Percentiles rank a stretch among this genome's conserved stretches.
These are phyloP conservation scores for Pichia insulana DNA, from an alignment of 805 yeast species.

Conservation along the genomic window DNA sequence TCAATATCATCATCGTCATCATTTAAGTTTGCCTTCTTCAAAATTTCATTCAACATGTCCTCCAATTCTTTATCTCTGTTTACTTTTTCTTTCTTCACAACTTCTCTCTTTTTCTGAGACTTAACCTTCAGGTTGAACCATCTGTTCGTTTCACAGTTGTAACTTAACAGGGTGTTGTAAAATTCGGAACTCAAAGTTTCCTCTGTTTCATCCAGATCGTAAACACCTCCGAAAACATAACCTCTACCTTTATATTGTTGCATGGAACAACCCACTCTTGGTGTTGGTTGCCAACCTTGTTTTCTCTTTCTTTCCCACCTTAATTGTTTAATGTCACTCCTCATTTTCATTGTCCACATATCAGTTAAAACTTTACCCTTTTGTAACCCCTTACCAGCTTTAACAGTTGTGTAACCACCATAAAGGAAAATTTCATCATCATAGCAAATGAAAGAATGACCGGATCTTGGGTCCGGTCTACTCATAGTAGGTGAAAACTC, in stretches of 20 bases:
- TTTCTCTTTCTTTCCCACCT: conserved; percentile 87
- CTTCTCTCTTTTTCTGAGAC: conserved; percentile 46
- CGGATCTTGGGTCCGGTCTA: conserved; percentile 86
- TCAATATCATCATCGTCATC: conserved; percentile 32
- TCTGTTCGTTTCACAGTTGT: conserved; percentile 77
- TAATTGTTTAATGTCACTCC: conserved; percentile 63
- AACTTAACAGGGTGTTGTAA: conserved; percentile 71
- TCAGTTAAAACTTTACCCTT: conserved; percentile 87
- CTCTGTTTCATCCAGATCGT: conserved; percentile 90
- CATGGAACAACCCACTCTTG: conserved; percentile 93
- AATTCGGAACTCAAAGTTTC: conserved; percentile 81
- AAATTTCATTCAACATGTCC: conserved; percentile 63
- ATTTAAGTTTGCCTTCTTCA: conserved; percentile 62
- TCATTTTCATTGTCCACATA: conserved; percentile 83
- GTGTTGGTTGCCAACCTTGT: conserved; percentile 84
- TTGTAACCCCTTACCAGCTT: conserved; percentile 79
- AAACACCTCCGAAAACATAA: conserved; percentile 90
- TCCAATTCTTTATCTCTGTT: conserved; percentile 75
- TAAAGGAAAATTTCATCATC: conserved; percentile 69
- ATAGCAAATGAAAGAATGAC: conserved; percentile 74
- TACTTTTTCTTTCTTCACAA: conserved; percentile 34
- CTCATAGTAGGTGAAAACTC: conserved; percentile 77
- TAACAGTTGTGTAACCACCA: conserved; percentile 93
- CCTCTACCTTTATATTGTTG: conserved; percentile 88
- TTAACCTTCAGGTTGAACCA: conserved; percentile 74